Base-by-base conservation (phyloP, 2,329 filamentous ascomycete species). In the Aspergillus bombycis region DNA sequence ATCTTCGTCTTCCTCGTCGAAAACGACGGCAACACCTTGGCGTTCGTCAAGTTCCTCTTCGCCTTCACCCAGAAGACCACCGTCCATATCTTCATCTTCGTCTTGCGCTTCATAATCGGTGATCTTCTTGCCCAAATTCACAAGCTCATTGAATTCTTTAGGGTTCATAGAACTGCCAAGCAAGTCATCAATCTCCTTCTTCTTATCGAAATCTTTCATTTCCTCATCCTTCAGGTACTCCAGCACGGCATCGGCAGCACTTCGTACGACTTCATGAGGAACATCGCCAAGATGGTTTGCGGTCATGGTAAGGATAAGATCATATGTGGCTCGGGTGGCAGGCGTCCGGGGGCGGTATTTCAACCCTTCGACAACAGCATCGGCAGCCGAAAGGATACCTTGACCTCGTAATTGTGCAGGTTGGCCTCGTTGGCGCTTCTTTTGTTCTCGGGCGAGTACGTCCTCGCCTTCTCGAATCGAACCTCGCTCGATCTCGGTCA, bases 51-150 rank as follows among this genome's bases (percentile, higher is more conserved):
- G 87, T 75, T 97, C 94, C 34, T 87, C 85, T 30, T 81, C 90
- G 53, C 89, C 88, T 61, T 86, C 91, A 21, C 83, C 87, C 26
- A 83, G 85, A 32, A 88, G 85, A 62, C 87, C 90, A 71, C 90
- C 89, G 34, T 87, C 90, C 83, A 93, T 91, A 62, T 93, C 89
- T 68, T 97, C 94, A 67, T 98, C 94, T 36, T 97, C 95, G 68
- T 98, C 94, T 76, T 98, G 93, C 45, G 92, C 92, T 78, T 98
- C 92, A 78, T 98, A 99, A 77, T 99, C 95, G 57, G 95, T 99
- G 67, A 99, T 97, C 81, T 99, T 99, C 83, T 99, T 99, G 68
- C 94, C 93, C 50, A 99, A 82, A 75, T 97, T 99, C 61, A 98
- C 89, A 69, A 99, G 82, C 80, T 98, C 94, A 75, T 98, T 98